These are phyloP conservation scores for Penicillium hordei DNA, from an alignment of 2,329 filamentous ascomycete genomes.

Conservation along the genomic window DNA sequence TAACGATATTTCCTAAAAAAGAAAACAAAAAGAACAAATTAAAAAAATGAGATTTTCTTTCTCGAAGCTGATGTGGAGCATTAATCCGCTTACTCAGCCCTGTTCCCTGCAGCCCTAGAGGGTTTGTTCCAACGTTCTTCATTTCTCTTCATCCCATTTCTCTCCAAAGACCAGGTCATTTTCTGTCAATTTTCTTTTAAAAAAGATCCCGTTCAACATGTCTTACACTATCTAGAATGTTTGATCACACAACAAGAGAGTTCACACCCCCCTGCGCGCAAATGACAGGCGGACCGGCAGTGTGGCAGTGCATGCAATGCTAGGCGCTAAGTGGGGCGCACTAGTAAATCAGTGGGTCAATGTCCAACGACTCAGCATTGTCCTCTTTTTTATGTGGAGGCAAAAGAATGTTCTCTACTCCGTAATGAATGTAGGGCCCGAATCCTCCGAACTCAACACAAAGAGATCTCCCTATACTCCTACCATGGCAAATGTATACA, in stretches of 20 bases:
- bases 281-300: constrained; percentile 28
- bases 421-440: constrained; percentile 15
- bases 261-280: constrained; percentile 13
- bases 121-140: constrained; percentile 10
- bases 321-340: constrained; percentile 23
- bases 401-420: constrained; percentile 26
- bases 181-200: background rate
- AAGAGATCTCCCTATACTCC: background rate
- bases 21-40: background rate
- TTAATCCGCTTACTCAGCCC: constrained; percentile 15
- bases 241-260: background rate
- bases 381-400: constrained; percentile 20
- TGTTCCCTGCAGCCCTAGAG: constrained; percentile 12
- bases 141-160: background rate
- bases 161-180: background rate
- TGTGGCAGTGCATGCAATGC: constrained; percentile 33
- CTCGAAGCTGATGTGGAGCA: constrained; percentile 26
- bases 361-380: constrained; percentile 23
- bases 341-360: constrained; percentile 28
- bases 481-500: background rate
- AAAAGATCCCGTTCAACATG: background rate
- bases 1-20: background rate
- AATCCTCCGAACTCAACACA: constrained; percentile 13
- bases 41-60: constrained; percentile 6
- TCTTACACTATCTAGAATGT: background rate